A percentile compares a stretch with the other conserved stretches of the same genome.
phyloP scores from a whole-genome alignment of 1,284 basidiomycete species.

The Papiliotrema fonsecae region DNA sequence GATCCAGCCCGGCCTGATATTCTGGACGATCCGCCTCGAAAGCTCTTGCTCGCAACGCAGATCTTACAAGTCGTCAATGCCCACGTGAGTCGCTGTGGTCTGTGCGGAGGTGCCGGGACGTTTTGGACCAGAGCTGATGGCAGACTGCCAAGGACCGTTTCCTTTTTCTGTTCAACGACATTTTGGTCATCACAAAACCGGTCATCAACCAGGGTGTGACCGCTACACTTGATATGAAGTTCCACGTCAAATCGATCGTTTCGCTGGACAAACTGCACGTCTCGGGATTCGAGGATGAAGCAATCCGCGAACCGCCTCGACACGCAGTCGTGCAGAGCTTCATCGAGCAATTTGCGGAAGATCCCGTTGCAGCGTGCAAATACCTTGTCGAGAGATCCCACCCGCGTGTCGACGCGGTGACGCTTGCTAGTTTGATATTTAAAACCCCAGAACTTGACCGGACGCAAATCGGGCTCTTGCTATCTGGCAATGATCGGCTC shows the following conservation, averaged over 20 bases:
- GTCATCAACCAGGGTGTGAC: conserved; percentile 54
- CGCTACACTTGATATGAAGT: conserved; percentile 72
- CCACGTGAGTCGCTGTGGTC: conserved; percentile 49
- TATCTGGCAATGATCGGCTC: conserved; percentile 67
- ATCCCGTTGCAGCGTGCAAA: conserved; percentile 67
- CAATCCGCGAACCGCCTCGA: conserved; percentile 37
- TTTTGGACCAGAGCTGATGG: conserved; percentile 14
- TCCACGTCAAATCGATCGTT: conserved; percentile 81
- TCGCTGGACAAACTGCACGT: conserved; percentile 58
- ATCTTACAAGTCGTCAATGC: conserved; percentile 90
- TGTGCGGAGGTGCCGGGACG: no score
- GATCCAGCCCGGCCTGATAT: conserved; percentile 60
- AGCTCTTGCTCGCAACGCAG: conserved; percentile 74
- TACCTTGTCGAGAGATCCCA: conserved; percentile 55
- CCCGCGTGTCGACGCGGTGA: conserved; percentile 58
- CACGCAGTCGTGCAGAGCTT: conserved; percentile 65
- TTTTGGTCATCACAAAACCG: conserved; percentile 71
- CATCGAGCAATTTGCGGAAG: conserved; percentile 65
- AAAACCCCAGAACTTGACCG: conserved; percentile 79
- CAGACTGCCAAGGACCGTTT: conserved; percentile 89
- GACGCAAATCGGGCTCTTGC: conserved; percentile 73
- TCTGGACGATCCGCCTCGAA: conserved; percentile 79
- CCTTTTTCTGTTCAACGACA: conserved; percentile 90
- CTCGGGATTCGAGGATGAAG: conserved; percentile 31
- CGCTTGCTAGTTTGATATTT: conserved; percentile 77